Evolutionary conservation across 495 filamentous ascomycete species (phyloP), one percentile per base, ranked within the genome.

Genomic region (Aspergillus asperescens): DNA sequence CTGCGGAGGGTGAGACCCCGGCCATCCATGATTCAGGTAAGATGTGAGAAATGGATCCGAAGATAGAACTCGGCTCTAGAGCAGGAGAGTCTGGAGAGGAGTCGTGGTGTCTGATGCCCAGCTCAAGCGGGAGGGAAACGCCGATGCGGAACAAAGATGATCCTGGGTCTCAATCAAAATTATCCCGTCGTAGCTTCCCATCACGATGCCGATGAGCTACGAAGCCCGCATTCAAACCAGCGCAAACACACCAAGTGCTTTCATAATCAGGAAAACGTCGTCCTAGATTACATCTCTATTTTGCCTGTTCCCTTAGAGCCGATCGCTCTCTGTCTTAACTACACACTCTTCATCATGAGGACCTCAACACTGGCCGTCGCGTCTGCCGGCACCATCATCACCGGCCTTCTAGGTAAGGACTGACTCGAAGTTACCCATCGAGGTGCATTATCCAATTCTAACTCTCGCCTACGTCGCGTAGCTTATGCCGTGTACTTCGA

Each of bases 401-500:
- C 88, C 32, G 88, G 89, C 54, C 63, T 90, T 37, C 65, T 95
- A 52, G 87, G 87, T 91, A 79, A 60, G 79, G 60, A 50, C 50
- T 42, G 24, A 34, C 34, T 12, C 4, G n/a, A 53, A 15, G 12
- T 34, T 31, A 23, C 25, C 27, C 12, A 20, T 43, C 20, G n/a
- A 8, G 9, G 12, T 10, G 5, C 27, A 41, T 16, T 16, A 37
- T 23, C 50, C 35, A 50, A 47, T 45, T 52, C 58, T 58, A 54
- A 54, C 53, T 35, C 8, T 9, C 40, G n/a, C 39, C n/a, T 25
- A 24, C 16, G 7, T 50, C 34, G 31, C 31, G 18, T 35, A 82
- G 81, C 79, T 62, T 85, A 97, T 64, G 94, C 89, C 50, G 71
- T 89, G 51, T 98, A 95, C 77, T 98, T 98, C 64, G 93, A 98